Base-by-base conservation (phyloP, 345 rosid species). In the Pelargonium nanum region DNA sequence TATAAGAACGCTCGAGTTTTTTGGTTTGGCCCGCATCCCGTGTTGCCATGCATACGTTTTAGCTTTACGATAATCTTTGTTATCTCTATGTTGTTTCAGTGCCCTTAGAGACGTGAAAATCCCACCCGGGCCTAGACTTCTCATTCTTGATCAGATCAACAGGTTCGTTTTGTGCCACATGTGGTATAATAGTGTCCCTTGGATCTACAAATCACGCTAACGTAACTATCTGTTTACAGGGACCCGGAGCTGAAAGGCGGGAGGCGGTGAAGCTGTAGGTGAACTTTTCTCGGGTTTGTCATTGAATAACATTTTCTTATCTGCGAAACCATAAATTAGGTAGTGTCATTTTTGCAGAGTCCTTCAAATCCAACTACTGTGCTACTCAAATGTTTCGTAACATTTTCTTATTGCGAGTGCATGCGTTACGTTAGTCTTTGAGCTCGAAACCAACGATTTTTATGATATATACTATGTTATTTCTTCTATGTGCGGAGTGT, bases 81-180 rank as follows among this genome's bases (percentile, higher is more conserved):
- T 26, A 9, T 52, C 32, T 52, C 8, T 26, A 19, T 51, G 48
- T 48, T 52, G 55, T 64, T 77, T 26, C 83, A 93, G 99, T 74
- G 99, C 99, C 22, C 81, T 93, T 67, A 84, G 81, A 79, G 99
- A 93, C 56, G 99, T 80, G 60, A 81, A 69, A 48, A 89, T 93
- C 77, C 99, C 97, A 16, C 97, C 99, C 6, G 99, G 99, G 60
- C 99, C 97, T 22, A 84, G 99, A 66, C 91, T 93, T 25, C 85
- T 87, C 60, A 93, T 93, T 60, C 94, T 89, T 6, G 88, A 93
- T 71, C 97, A 84, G 64, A 80, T 87, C 60, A 82, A 86, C 77
- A 89, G 96, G 99, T 89, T 62, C 57, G 78, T 48, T 30, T 69
- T 64, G 53, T 26, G 58, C 54, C 66, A 52, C 32, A 20, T 30